A percentile compares a stretch with the other conserved stretches of the same genome.
phyloP scores from a whole-genome alignment of 78 protist species.

The Creolimax fragrantissima region DNA sequence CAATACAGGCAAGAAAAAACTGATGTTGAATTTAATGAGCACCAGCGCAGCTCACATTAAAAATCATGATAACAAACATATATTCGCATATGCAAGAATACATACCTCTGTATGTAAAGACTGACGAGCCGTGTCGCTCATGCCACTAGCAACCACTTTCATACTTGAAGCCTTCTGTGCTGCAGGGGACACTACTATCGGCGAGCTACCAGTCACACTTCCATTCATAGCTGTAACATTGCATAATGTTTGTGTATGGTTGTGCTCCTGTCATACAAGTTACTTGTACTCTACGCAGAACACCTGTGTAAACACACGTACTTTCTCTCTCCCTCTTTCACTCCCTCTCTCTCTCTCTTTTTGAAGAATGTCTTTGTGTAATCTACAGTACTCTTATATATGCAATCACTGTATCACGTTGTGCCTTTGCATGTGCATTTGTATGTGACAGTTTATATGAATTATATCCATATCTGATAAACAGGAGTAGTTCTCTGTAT shows the following conservation, averaged over 20 bases:
- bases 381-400: not conserved
- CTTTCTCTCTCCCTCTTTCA: too few relatives aligned
- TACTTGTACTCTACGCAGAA: not conserved
- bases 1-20: not conserved
- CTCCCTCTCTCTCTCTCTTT: not conserved
- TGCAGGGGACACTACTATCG: not conserved
- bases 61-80: too few relatives aligned
- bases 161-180: too few relatives aligned
- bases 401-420: not conserved
- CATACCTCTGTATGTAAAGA: not conserved
- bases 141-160: not conserved
- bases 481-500: too few relatives aligned
- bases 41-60: too few relatives aligned
- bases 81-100: not conserved
- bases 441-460: not conserved
- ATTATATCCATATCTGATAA: too few relatives aligned
- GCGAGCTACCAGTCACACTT: not conserved
- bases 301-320: not conserved
- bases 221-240: not conserved
- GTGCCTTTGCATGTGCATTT: not conserved
- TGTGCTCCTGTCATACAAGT: too few relatives aligned
- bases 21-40: too few relatives aligned
- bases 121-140: not conserved
- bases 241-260: too few relatives aligned
- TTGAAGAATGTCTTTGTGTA: not conserved